Base-by-base conservation (phyloP, 345 rosid genomes). In the Alliaria petiolata region DNA sequence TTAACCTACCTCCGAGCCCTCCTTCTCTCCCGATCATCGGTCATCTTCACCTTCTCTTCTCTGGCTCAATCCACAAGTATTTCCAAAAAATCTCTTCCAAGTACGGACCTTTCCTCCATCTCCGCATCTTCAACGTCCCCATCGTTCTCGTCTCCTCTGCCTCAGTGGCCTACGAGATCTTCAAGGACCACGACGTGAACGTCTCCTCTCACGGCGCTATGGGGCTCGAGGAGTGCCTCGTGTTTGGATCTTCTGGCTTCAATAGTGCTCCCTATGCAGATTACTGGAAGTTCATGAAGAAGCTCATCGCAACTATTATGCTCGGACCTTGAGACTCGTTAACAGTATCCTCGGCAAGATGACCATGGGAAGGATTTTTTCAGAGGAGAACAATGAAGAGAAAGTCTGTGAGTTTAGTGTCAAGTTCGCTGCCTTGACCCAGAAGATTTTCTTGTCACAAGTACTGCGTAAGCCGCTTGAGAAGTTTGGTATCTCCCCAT, bases 181-280 rank as follows among this genome's bases (percentile, higher is more conserved):
- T 61, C 50, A 61, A 43, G 45, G 63, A 50, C 16, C 28, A 77
- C 9, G 79, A 77, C 11, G 15, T 35, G n/a, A 8, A 15, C 55
- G 53, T 80, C 28, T 38, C 71, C 4, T 12, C 39, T 8, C 69
- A 19, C 4, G 19, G 33, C 2, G 39, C 61, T 11, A 35, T 60
- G 0, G n/a, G 53, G 4, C 57, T 68, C 5, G 67, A 50, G 1
- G 76, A 77, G 5, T 20, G 52, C 33, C 7, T 77, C 14, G 38
- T 40, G 7, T 76, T 61, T 7, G 69, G 69, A 1, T 38, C 52
- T 26, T 38, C 9, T 5, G 72, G 81, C 8, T 59, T 77, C 12
- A 1, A 53, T 45, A 46, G 12, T 14, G 71, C 76, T 19, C 79
- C 79, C 4, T 69, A 69, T 34, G 84, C 79, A 60, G 65, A 25